phyloP scores from a whole-genome alignment of 192 early-diverging fungal species.

The Mortierella antarctica region DNA sequence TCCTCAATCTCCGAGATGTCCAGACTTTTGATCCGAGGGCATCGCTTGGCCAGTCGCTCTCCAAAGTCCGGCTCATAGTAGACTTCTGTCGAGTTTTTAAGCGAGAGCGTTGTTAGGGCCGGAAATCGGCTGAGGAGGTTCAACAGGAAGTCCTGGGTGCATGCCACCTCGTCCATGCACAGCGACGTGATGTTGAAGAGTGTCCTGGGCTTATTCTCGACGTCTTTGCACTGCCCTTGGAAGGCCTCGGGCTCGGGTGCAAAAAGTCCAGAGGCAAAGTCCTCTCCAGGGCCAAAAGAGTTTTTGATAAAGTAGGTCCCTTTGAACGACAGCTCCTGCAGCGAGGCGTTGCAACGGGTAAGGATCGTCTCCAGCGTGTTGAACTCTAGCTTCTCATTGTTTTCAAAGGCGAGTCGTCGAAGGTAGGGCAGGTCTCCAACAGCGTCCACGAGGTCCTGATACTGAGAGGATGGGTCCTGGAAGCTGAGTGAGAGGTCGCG shows the following conservation, averaged over 20 bases:
- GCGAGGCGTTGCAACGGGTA: conserved; percentile 9
- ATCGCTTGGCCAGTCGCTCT: conserved; percentile 13
- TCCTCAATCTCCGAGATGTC: conserved; percentile 23
- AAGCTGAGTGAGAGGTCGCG: conserved; percentile 14
- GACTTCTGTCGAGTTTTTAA: conserved; percentile 5
- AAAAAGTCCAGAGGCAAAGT: conserved; percentile 27
- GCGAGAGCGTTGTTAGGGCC: conserved; percentile 9
- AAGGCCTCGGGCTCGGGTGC: background rate
- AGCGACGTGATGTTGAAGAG: conserved; percentile 24
- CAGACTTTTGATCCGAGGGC: conserved; percentile 26
- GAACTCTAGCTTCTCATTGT: conserved; percentile 8
- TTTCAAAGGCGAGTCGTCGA: conserved; percentile 16
- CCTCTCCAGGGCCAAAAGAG: conserved; percentile 24
- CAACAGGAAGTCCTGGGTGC: conserved; percentile 23
- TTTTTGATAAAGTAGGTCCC: conserved; percentile 14
- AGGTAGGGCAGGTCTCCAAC: conserved; percentile 6
- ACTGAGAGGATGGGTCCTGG: conserved; percentile 12
- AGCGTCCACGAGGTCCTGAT: conserved; percentile 10
- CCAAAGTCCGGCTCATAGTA: conserved; percentile 24
- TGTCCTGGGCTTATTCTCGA: conserved; percentile 1
- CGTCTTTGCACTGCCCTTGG: background rate
- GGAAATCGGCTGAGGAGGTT: conserved; percentile 37
- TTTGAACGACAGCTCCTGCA: conserved; percentile 31
- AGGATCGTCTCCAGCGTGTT: conserved; percentile 28
- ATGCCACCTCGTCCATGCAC: conserved; percentile 21